Base-by-base conservation (phyloP, 257 asterid genomes). In the Forsythia suspensa region DNA sequence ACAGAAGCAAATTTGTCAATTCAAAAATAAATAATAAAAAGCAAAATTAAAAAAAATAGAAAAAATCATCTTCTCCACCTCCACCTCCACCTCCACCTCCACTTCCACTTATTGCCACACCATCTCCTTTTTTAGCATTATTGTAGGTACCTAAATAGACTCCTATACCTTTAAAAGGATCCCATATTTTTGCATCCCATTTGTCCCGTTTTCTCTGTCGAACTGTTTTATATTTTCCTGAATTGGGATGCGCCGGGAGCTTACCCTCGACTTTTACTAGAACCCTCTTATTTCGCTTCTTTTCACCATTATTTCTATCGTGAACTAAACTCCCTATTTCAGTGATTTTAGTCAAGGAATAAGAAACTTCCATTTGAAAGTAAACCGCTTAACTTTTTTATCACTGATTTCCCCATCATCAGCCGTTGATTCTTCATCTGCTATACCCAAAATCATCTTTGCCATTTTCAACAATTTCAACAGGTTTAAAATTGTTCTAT, bases 121-220 rank as follows among this genome's bases (percentile, higher is more conserved):
- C 1, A 29, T 29, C 1, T 29, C 34, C 92, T 10, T 86, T 88
- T 20, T 79, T 86, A 2, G 86, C 86, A n/a, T 88, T 76, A 55
- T 72, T 63, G 34, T 73, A 88, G 9, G 92, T 88, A 20, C 92
- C 92, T 76, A 88, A 73, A 90, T 90, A 88, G 41, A 88, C 39
- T 76, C 92, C 46, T 71, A 74, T 86, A 0, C 83, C 84, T 75
- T 79, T 57, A 41, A 76, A 80, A 1, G 92, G 90, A 12, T 88
- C 92, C 5, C 90, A 86, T 73, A 88, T 88, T 67, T 88, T 90
- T 12, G 92, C 90, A 6, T 87, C 90, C 90, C 90, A 88, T 79
- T 80, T 88, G 5, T 90, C 92, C 92, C 90, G 86, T 79, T 88
- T 88, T 55, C 92, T 61, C 72, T 82, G 90, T 5, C 90, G 84